Evolutionary conservation across 441 rosid genomes (phyloP), one percentile per base, ranked within the genome.

Genomic region (Croton laevigatus): DNA sequence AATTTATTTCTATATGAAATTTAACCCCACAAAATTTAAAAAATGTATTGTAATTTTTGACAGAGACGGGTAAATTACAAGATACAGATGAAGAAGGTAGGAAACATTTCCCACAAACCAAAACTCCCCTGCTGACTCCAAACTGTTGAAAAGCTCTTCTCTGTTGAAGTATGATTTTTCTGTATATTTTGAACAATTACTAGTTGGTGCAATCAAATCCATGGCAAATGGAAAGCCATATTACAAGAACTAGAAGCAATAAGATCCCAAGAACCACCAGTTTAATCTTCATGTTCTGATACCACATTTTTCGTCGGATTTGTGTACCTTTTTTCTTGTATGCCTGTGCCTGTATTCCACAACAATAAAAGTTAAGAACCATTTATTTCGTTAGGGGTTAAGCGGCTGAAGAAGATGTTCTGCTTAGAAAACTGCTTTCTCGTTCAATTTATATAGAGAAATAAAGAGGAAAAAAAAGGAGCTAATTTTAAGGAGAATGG

Each of bases 221-320:
- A 17, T 83, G 92, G 78, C 97, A 94, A 59, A 89, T 73, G 0
- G 98, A 91, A 55, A 94, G 83, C 97, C 94, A 89, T 67, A 94
- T 88, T 53, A 94, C 59, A 58, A 94, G 89, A 75, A 91, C 80
- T 37, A 94, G 86, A 61, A 87, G 76, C 62, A 91, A 52, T 52
- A 94, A 77, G 78, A 89, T 88, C 55, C 93, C 98, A 0, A 91
- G 78, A 52, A 91, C 97, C 38, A 86, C 87, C 79, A 94, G 71
- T 81, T 94, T 94, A 48, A 94, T 91, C 87, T 94, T 94, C 97
- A 90, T 90, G 90, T 90, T 91, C 75, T 90, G 95, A 68, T 88
- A 89, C 98, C 98, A 94, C 93, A 94, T 79, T 71, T 88, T 94
- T 68, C 86, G 74, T 45, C 88, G 79, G 40, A 94, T 78, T 66